Conservation (phyloP, 495 filamentous ascomycete genomes). For the Choiromyces venosus region DNA sequence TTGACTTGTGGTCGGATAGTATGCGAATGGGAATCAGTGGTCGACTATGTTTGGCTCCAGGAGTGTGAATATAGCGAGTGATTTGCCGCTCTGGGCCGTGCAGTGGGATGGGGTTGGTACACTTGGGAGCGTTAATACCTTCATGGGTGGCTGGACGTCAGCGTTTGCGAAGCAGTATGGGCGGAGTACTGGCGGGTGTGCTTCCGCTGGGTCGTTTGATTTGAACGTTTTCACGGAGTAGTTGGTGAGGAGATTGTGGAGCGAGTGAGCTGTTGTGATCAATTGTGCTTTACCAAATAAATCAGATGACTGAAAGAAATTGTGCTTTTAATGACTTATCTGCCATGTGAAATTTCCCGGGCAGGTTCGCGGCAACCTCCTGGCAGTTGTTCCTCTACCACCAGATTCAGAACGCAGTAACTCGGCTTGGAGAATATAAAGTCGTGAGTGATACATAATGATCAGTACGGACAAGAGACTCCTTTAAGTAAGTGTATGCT, state of each 20-base stretch:
- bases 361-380: not conserved
- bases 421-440: too few relatives aligned
- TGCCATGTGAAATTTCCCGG: not conserved
- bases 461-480: not conserved
- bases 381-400: not conserved
- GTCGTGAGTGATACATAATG: not conserved
- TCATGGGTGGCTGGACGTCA: conserved; percentile 41
- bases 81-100: conserved; percentile 41
- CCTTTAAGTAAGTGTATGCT: not conserved
- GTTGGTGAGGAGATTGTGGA: not conserved
- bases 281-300: too few relatives aligned
- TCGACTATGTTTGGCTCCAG: conserved; percentile 38
- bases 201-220: conserved; percentile 11
- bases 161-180: conserved; percentile 42
- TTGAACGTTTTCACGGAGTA: conserved; percentile 20
- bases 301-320: too few relatives aligned
- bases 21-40: conserved; percentile 39
- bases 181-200: conserved; percentile 13
- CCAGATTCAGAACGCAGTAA: too few relatives aligned
- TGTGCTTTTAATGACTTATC: too few relatives aligned
- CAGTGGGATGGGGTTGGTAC: conserved; percentile 35
- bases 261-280: not conserved
- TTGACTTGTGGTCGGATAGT: conserved; percentile 2
- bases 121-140: conserved; percentile 29
- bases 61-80: conserved; percentile 34